Conservation (phyloP, 495 filamentous ascomycete genomes). For the Trichodelitschia bisporula region DNA sequence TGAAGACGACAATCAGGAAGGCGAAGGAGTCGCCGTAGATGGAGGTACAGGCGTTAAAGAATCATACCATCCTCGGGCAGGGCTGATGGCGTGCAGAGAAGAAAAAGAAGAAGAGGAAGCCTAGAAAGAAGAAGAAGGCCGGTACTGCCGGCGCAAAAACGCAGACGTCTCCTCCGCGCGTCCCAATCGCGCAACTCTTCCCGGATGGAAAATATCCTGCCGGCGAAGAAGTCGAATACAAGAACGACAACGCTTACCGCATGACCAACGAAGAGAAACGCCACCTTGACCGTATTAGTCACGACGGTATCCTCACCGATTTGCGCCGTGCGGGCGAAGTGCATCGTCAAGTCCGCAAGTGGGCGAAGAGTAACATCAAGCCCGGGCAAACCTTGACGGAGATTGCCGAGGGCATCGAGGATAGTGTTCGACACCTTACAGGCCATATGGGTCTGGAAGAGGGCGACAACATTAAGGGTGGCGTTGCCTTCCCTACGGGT, state of each 20-base stretch:
- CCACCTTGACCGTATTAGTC: slow-evolving; percentile 27
- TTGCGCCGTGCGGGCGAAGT: slow-evolving; percentile 37
- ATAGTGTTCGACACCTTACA: slow-evolving; percentile 30
- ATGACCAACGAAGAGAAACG: slow-evolving; percentile 34
- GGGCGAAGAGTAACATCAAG: slow-evolving; percentile 27
- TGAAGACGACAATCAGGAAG: slow-evolving; percentile 17
- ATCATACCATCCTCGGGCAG: no score
- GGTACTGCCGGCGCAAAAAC: slow-evolving; percentile 10
- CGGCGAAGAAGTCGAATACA: slow-evolving; percentile 27
- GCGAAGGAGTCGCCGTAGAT: slow-evolving; percentile 4
- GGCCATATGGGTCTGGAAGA: slow-evolving; percentile 31
- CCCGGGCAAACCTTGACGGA: slow-evolving; percentile 32
- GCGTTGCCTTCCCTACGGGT: slow-evolving; percentile 39
- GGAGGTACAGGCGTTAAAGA: no score
- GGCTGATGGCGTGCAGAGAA: slow-evolving; percentile 6
- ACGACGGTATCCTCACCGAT: slow-evolving; percentile 28
- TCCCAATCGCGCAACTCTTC: slow-evolving; percentile 26
- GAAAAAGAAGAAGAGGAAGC: slow-evolving; percentile 29
- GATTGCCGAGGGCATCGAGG: slow-evolving; percentile 35
- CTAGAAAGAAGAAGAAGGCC: slow-evolving; percentile 14
- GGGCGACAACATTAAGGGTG: slow-evolving; percentile 28
- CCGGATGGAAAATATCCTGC: slow-evolving; percentile 24
- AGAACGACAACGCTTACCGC: slow-evolving; percentile 26
- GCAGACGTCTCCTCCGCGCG: slow-evolving; percentile 30
- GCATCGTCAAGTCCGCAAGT: slow-evolving; percentile 35